Base-by-base conservation (phyloP, 139 green algal species). In the Tetraselmis striata region DNA sequence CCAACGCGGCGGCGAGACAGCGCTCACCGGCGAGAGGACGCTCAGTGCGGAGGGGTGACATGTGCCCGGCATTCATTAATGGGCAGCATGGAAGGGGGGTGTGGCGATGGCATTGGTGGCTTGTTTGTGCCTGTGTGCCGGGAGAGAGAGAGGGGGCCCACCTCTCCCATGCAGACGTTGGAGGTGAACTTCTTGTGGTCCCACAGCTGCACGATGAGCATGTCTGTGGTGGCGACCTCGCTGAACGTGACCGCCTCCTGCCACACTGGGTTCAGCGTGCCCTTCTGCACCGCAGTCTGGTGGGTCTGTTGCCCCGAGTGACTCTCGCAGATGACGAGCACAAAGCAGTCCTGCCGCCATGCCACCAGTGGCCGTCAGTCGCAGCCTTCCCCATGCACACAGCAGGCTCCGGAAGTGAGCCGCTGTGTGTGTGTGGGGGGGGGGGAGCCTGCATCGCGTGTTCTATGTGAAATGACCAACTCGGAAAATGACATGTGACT, bases 171-270 rank as follows among this genome's bases (percentile, higher is more conserved):
- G 5, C 84, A 81, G 1, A 86, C 28, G 67, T 88, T 45, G 31
- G 79, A 74, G 24, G 78, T 45, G 29, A 88, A 28, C 80, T 77
- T 84, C 59, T 79, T 82, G 75, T 81, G 80, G 79, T 87, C 81
- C 31, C 83, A 85, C 30, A 91, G 26, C 26, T 83, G 29, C 24
- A 89, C 76, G 0, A 59, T 82, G 23, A 92, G 30, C 28, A 26
- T 83, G 83, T 82, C 75, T 18, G 45, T 31, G 24, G 84, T 75
- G 1, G 32, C 59, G 0, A 88, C 84, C 82, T 86, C 81, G 0
- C 83, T 28, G 75, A 92, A 92, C 30, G 24, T 79, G 25, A 87
- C 76, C 25, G 45, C 23, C 81, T 88, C 75, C 32, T 89, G 84
- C 88, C 88, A 92, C 26, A 75, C 29, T 2, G 84, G 86, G 31